phyloP scores from a whole-genome alignment of 2,329 filamentous ascomycete genomes.

The Paecilomyces formosus region DNA sequence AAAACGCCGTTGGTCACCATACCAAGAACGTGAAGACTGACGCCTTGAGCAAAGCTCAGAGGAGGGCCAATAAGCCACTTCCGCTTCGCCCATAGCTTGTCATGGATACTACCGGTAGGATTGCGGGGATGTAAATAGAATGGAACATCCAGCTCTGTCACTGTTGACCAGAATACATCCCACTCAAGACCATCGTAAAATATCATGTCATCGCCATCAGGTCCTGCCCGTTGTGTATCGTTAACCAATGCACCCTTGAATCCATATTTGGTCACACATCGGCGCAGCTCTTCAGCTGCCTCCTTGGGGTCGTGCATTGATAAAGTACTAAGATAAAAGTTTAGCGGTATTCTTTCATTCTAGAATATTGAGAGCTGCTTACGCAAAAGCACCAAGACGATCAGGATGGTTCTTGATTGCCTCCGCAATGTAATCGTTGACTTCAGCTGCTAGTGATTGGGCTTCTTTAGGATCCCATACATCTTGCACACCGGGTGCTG shows the following conservation, averaged over 20 bases:
- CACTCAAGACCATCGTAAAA: conserved; percentile 58
- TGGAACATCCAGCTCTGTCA: conserved; percentile 54
- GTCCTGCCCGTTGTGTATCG: conserved; percentile 52
- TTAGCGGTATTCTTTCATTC: too few relatives aligned
- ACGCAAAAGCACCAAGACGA: conserved; percentile 40
- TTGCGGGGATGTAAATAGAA: conserved; percentile 58
- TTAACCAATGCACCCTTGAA: conserved; percentile 58
- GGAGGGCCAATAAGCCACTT: conserved; percentile 56
- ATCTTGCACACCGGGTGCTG: conserved; percentile 43
- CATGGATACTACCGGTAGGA: conserved; percentile 49
- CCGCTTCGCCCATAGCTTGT: conserved; percentile 52
- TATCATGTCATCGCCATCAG: conserved; percentile 53
- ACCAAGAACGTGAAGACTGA: conserved; percentile 50
- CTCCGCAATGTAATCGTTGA: conserved; percentile 41
- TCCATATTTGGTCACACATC: conserved; percentile 50
- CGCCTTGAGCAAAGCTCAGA: conserved; percentile 51
- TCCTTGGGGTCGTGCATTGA: conserved; percentile 35
- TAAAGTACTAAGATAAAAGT: conserved; percentile 15
- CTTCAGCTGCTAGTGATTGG: conserved; percentile 36
- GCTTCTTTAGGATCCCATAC: conserved; percentile 39
- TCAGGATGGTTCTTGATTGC: conserved; percentile 35
- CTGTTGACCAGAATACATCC: conserved; percentile 52
- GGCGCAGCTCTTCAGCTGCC: conserved; percentile 32
- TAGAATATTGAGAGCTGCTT: background rate
- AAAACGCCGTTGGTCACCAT: conserved; percentile 46